Conservation (phyloP, 495 filamentous ascomycete species). For the Venustampulla echinocandica region DNA sequence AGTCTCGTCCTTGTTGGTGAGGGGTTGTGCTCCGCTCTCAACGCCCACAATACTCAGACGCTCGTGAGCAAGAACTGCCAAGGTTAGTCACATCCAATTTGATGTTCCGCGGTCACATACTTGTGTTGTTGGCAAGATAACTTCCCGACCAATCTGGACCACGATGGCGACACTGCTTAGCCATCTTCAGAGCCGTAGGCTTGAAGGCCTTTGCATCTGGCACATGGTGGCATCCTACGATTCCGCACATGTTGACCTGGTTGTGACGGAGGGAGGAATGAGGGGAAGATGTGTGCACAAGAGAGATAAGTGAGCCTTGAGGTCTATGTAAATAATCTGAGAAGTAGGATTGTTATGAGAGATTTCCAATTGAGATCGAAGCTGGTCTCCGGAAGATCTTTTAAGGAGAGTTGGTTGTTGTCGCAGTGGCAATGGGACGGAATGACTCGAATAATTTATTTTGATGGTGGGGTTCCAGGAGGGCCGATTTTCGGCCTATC, state of each 20-base stretch:
- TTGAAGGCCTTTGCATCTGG: constrained; percentile 96
- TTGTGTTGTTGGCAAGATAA: constrained; percentile 78
- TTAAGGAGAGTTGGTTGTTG: background rate
- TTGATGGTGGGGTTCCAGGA: background rate
- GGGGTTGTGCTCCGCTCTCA: constrained; percentile 89
- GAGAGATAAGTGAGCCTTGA: background rate
- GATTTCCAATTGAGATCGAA: background rate
- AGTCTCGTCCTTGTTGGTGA: constrained; percentile 81
- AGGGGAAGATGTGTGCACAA: background rate
- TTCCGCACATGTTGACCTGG: constrained; percentile 61
- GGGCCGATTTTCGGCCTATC: background rate
- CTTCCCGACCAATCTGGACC: constrained; percentile 94
- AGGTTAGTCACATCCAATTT: constrained; percentile 23
- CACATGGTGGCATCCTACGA: constrained; percentile 50
- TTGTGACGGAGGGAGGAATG: constrained; percentile 2
- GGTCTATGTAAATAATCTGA: background rate
- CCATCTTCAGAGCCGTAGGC: constrained; percentile 88
- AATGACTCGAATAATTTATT: background rate
- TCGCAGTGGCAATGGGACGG: background rate
- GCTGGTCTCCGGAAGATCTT: background rate
- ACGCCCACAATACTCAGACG: constrained; percentile 96
- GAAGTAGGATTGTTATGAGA: background rate
- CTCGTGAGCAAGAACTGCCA: constrained; percentile 87
- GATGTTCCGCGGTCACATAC: constrained; percentile 39
- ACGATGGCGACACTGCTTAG: constrained; percentile 91